A percentile compares a stretch with the other conserved stretches of the same genome.
Conservation (phyloP, 2,329 filamentous ascomycete species). For the Claviceps sp. region DNA sequence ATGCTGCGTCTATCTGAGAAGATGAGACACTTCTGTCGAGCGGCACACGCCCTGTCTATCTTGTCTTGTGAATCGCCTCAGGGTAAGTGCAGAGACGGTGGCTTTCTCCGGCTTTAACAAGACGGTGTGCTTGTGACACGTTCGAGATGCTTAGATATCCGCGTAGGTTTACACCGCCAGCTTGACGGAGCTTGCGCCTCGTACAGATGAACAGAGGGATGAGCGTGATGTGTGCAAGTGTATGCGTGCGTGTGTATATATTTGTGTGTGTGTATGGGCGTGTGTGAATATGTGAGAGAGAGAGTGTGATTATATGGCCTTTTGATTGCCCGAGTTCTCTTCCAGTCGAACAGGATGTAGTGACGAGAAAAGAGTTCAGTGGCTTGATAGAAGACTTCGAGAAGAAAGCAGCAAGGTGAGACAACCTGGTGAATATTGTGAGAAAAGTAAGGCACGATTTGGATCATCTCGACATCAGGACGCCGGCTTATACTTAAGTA, state of each 20-base stretch:
- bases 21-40: background rate
- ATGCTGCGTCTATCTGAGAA: constrained; percentile 14
- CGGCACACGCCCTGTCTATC: background rate
- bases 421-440: background rate
- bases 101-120: background rate
- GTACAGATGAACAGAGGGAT: background rate
- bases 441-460: background rate
- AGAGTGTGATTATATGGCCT: background rate
- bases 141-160: background rate
- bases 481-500: constrained; percentile 1
- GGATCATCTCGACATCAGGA: background rate
- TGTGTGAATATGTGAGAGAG: background rate
- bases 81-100: background rate
- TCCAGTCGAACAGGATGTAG: background rate
- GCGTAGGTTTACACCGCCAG: background rate
- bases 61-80: background rate
- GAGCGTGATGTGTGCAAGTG: background rate
- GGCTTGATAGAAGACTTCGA: background rate
- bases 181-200: background rate
- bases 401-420: background rate
- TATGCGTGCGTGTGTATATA: background rate
- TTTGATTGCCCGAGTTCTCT: background rate
- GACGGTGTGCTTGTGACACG: background rate
- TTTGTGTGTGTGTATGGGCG: background rate
- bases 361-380: background rate